A percentile compares a stretch with the other conserved stretches of the same genome.
These are phyloP conservation scores for Mycena crocata DNA, from an alignment of 768 basidiomycete genomes.

Conservation along the genomic window DNA sequence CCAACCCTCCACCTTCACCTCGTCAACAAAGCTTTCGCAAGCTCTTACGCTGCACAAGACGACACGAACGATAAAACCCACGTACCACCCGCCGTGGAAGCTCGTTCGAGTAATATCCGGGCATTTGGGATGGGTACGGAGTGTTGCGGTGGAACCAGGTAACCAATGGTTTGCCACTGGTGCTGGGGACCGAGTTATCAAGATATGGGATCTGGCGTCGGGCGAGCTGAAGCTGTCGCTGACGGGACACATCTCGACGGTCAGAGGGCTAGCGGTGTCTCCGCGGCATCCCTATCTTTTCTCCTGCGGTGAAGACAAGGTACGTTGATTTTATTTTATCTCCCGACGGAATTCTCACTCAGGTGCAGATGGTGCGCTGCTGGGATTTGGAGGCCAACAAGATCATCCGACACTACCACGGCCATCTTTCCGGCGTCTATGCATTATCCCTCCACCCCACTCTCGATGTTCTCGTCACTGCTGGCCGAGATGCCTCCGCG, in stretches of 20 bases:
- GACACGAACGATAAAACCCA: constrained; percentile 92
- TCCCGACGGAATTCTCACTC: neutral
- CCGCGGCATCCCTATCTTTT: constrained; percentile 96
- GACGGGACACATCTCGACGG: constrained; percentile 98
- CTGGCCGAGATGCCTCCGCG: constrained; percentile 95
- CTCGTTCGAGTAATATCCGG: constrained; percentile 96
- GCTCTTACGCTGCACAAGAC: constrained; percentile 94
- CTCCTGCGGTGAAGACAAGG: constrained; percentile 98
- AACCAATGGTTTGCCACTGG: constrained; percentile 99
- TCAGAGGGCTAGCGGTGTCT: constrained; percentile 93
- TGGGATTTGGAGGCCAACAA: constrained; percentile 99
- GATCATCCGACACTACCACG: constrained; percentile 98
- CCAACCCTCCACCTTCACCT: constrained; percentile 77
- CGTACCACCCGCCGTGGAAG: constrained; percentile 97
- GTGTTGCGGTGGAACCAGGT: constrained; percentile 95
- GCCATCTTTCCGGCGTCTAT: constrained; percentile 98
- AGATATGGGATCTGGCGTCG: constrained; percentile 98
- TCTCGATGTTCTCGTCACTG: constrained; percentile 93
- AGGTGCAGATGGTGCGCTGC: constrained; percentile 95
- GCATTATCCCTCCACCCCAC: constrained; percentile 93
- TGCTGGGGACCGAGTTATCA: constrained; percentile 97
- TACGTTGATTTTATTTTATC: constrained; percentile 40
- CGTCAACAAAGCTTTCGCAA: constrained; percentile 79
- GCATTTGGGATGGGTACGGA: constrained; percentile 97
- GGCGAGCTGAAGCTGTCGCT: constrained; percentile 97